Conservation (phyloP, 129 eudicot genomes). For the Glebionis coronaria region DNA sequence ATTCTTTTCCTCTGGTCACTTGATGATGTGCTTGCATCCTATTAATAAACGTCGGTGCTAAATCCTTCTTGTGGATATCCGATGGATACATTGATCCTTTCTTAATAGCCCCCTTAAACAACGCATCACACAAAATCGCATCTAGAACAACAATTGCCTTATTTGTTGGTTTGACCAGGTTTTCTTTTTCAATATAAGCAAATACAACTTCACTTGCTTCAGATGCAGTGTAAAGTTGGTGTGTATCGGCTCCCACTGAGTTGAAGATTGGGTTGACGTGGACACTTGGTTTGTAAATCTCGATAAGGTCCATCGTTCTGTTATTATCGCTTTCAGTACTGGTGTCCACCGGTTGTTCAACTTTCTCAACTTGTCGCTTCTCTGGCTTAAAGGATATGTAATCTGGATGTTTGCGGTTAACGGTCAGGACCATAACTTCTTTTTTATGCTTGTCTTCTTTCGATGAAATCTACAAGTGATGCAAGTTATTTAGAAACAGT, state of each 20-base stretch:
- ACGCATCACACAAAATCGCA: slow-evolving; percentile 77
- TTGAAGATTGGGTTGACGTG: slow-evolving; percentile 82
- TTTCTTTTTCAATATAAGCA: slow-evolving; percentile 71
- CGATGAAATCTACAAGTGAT: slow-evolving; percentile 60
- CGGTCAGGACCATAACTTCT: slow-evolving; percentile 58
- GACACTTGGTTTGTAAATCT: slow-evolving; percentile 80
- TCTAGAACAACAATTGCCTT: slow-evolving; percentile 71
- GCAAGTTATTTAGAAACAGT: not conserved
- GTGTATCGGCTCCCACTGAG: slow-evolving; percentile 79
- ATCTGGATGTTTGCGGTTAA: slow-evolving; percentile 68
- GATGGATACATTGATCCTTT: slow-evolving; percentile 87
- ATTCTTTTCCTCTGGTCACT: slow-evolving; percentile 81
- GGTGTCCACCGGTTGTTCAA: slow-evolving; percentile 42
- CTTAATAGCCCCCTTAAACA: slow-evolving; percentile 83
- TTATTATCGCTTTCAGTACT: slow-evolving; percentile 32
- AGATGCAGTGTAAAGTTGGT: slow-evolving; percentile 56
- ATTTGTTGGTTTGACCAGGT: slow-evolving; percentile 64
- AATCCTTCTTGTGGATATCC: slow-evolving; percentile 90
- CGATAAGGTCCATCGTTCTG: slow-evolving; percentile 53
- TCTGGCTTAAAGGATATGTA: slow-evolving; percentile 87
- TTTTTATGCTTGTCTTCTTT: slow-evolving; percentile 93
- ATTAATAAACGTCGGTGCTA: slow-evolving; percentile 56
- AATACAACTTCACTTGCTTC: slow-evolving; percentile 81
- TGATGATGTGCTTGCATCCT: slow-evolving; percentile 92
- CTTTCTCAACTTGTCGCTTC: slow-evolving; percentile 57